phyloP scores from a whole-genome alignment of 2,329 filamentous ascomycete species.

The Byssothecium circinans region DNA sequence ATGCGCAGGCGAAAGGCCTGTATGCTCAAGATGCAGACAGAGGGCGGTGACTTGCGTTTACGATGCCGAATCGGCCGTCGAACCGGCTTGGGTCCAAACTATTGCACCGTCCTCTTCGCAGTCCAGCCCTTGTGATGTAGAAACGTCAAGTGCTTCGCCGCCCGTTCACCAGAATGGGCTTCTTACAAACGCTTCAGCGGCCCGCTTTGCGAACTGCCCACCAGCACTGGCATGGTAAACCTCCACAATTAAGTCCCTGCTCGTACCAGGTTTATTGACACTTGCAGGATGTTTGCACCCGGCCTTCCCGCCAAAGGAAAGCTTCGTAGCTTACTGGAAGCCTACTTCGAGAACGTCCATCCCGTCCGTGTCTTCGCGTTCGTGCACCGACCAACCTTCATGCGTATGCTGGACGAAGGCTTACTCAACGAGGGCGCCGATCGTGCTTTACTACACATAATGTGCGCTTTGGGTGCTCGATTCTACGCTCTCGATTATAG shows the following conservation, averaged over 20 bases:
- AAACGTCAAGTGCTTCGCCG: constrained; percentile 18
- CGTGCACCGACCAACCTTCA: constrained; percentile 37
- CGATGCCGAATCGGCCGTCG: constrained; percentile 28
- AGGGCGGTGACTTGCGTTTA: constrained; percentile 27
- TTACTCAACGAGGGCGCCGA: constrained; percentile 31
- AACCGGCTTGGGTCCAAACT: constrained; percentile 37
- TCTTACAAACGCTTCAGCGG: constrained; percentile 11
- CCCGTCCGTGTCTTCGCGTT: constrained; percentile 32
- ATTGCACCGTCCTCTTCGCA: constrained; percentile 20
- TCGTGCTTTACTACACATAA: constrained; percentile 35
- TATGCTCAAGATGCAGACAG: constrained; percentile 32
- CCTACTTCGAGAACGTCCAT: constrained; percentile 37
- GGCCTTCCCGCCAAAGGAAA: constrained; percentile 26
- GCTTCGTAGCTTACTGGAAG: constrained; percentile 30
- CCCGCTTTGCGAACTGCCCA: constrained; percentile 22
- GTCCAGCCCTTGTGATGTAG: constrained; percentile 10
- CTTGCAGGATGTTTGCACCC: constrained; percentile 24
- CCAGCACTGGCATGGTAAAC: constrained; percentile 25
- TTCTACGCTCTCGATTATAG: constrained; percentile 37
- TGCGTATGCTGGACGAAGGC: constrained; percentile 37
- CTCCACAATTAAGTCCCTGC: not conserved
- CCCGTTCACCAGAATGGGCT: constrained; percentile 16
- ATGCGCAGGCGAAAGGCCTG: constrained; percentile 35
- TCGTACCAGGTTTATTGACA: not conserved
- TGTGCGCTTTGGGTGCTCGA: constrained; percentile 34